Evolutionary conservation across 768 basidiomycete species (phyloP), one percentile per base, ranked within the genome.

Genomic region (Podaxis mareebaensis): DNA sequence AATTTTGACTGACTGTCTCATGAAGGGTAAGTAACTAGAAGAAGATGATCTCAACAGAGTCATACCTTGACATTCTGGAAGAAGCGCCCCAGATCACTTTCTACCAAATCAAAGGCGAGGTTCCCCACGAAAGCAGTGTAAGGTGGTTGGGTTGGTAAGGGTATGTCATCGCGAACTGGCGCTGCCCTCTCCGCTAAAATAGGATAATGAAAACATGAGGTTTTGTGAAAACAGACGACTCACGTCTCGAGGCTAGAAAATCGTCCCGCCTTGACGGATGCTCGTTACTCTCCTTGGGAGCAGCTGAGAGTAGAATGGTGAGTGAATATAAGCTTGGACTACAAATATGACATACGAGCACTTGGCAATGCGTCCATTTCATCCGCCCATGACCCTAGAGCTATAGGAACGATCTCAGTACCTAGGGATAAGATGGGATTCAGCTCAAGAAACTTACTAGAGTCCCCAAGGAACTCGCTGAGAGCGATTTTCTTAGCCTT

Each of bases 51-150:
- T 57, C 24, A 53, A 53, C n/a, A 33, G 6, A 48, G 49, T 68
- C 78, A 61, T 67, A 91, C 90, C 79, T 87, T 80, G 63, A 81
- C 77, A 28, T 84, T 83, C 46, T 76, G 77, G 71, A 99, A 99
- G 76, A 94, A 96, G 10, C 79, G 81, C 64, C 86, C 90, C 49
- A 99, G 76, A 70, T 97, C 95, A 4, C 71, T 69, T 74, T 98
- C 95, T 26, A 87, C 87, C 63, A 94, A 85, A 77, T 99, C 97
- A 66, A 98, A 99, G 4, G 94, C 84, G 39, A 99, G 80, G 77
- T 99, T 99, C 58, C 96, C 97, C 68, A 99, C 83, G 70, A 94
- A 99, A n/a, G 93, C 95, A 28, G 95, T 99, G 78, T 87, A 99
- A 3, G 97, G 97, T 12, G 97, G 93, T 60, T 86, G 85, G 51